These are phyloP conservation scores for Aethionema arabicum DNA, from an alignment of 345 rosid genomes.

Conservation along the genomic window DNA sequence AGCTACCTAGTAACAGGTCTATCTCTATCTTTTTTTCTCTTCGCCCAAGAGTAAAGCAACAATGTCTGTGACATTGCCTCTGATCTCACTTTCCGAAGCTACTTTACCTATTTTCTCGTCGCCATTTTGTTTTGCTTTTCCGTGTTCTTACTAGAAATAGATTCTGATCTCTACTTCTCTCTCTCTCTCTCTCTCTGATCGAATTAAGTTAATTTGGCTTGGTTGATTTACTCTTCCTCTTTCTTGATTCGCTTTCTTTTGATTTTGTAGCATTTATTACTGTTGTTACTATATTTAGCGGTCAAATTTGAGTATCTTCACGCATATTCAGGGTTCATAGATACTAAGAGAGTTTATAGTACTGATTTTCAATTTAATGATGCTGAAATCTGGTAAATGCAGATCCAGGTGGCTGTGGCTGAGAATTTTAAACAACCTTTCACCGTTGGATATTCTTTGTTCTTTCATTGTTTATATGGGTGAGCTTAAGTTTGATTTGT, in stretches of 20 bases:
- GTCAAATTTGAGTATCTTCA: constrained; percentile 6
- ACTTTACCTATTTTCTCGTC: constrained; percentile 6
- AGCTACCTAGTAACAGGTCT: constrained; percentile 17
- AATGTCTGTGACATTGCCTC: constrained; percentile 25
- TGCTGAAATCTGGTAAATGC: constrained; percentile 14
- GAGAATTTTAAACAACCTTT: background rate
- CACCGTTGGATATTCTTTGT: background rate
- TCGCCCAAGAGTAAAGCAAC: constrained; percentile 6
- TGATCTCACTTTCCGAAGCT: constrained; percentile 34
- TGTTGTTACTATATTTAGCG: background rate
- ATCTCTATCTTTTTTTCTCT: constrained; percentile 1
- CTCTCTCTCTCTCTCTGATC: constrained; percentile 28
- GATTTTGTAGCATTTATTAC: constrained; percentile 13
- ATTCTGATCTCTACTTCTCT: constrained; percentile 27
- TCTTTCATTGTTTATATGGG: background rate
- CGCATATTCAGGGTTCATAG: background rate
- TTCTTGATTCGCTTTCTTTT: constrained; percentile 24
- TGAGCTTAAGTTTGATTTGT: constrained; percentile 9
- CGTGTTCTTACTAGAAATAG: constrained; percentile 24
- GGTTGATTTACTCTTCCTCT: constrained; percentile 2
- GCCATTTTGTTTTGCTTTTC: constrained; percentile 25
- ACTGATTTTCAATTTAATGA: background rate
- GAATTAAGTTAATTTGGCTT: constrained; percentile 5
- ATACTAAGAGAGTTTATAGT: background rate
- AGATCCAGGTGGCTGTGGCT: constrained; percentile 22